Evolutionary conservation across 768 basidiomycete genomes (phyloP).

Genomic region (Thelephora ganbajun): DNA sequence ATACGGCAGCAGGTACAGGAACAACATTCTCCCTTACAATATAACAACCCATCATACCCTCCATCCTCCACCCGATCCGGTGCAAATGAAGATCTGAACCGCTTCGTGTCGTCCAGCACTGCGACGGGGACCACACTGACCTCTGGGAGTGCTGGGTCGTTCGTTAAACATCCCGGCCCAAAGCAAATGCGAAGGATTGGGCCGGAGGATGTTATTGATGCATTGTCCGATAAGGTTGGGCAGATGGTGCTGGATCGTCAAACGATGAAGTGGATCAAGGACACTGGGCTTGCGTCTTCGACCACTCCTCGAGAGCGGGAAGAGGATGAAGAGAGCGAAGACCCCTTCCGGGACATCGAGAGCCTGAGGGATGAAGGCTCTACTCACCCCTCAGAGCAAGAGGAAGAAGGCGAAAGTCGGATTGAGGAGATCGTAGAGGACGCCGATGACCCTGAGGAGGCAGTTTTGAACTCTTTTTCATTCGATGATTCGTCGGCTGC

Average conservation of each 20-base stretch:
- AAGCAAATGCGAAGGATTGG: constrained; percentile 70
- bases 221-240: constrained; percentile 66
- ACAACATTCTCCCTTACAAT: constrained; percentile 3
- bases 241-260: constrained; percentile 79
- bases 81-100: constrained; percentile 62
- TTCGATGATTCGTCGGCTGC: constrained; percentile 47
- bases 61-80: constrained; percentile 36
- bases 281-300: constrained; percentile 23
- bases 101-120: constrained; percentile 85
- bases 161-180: constrained; percentile 73
- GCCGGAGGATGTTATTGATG: constrained; percentile 53
- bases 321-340: constrained; percentile 50
- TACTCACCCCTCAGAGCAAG: constrained; percentile 2
- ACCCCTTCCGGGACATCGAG: constrained; percentile 88
- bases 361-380: constrained; percentile 54
- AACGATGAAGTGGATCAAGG: constrained; percentile 79
- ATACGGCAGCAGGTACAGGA: not conserved
- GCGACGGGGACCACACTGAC: constrained; percentile 63
- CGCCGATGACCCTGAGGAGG: constrained; percentile 49
- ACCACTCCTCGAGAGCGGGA: constrained; percentile 18
- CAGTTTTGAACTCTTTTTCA: constrained; percentile 56
- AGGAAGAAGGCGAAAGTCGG: constrained; percentile 16
- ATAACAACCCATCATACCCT: constrained; percentile 25
- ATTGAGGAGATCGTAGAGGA: constrained; percentile 36
- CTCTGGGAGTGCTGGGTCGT: constrained; percentile 61